Evolutionary conservation across 768 basidiomycete species (phyloP), one percentile per base, ranked within the genome.

Genomic region (Lentinus brumalis): DNA sequence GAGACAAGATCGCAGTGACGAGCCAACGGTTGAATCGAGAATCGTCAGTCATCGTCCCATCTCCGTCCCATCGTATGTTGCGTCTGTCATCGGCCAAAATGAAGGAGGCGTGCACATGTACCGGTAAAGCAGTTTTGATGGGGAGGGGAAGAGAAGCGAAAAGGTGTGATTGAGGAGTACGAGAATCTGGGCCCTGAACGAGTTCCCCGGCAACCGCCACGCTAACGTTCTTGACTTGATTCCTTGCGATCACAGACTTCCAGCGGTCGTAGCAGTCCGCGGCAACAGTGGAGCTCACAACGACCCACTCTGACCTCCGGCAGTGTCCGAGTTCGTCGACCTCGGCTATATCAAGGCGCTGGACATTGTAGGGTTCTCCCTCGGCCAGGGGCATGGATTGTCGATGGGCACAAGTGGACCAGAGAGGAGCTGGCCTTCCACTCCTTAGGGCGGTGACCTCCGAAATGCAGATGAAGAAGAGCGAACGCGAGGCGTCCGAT

Each of bases 41-140:
- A 53, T 79, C 78, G 2, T 64, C 49, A 31, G 68, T 71, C 32
- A 64, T 66, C 18, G 46, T 21, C 50, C 55, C 62, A 32, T 72
- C 72, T 4, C 70, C 73, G 63, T 82, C 81, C 47, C 78, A 73
- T 7, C 79, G 75, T 39, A 81, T 76, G 30, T 74, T 72, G 39
- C 82, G 67, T 39, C 82, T 68, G 63, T 84, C 82, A 2, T 79
- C 74, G 0, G 82, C 75, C 5, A 83, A 67, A 44, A 79, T 74
- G 61, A 82, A 83, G 0, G 80, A 76, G 0, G 78, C 81, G 53
- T 75, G 77, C 9, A 83, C 66, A 60, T 84, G 82, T 1, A 79
- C 73, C 0, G 82, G 81, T 0, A 84, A 69, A 4, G 74, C 66
- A 4, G 74, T 79, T 3, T 66, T 26, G 4, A 77, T 71, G 3